These are phyloP conservation scores for Ogataea wickerhamii DNA, from an alignment of 805 yeast genomes.

Conservation along the genomic window DNA sequence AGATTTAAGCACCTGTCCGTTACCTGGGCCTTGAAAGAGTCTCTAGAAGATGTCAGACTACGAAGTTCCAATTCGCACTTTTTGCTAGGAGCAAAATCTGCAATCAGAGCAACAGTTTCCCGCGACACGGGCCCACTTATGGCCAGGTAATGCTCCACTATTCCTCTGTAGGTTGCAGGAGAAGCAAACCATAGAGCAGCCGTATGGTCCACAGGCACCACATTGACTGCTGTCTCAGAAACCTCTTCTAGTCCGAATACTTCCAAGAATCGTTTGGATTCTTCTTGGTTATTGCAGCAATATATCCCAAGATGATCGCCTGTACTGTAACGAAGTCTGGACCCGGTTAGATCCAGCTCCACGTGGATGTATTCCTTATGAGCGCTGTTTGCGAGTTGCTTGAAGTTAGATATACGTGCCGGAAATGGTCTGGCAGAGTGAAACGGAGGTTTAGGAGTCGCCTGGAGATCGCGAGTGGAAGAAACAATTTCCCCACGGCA, in stretches of 20 bases:
- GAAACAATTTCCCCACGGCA: slow-evolving; percentile 27
- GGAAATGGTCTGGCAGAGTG: slow-evolving; percentile 52
- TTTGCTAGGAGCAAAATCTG: slow-evolving; percentile 69
- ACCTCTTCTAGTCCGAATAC: slow-evolving; percentile 55
- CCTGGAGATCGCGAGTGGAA: slow-evolving; percentile 13
- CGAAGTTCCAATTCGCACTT: slow-evolving; percentile 45
- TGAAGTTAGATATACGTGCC: slow-evolving; percentile 52
- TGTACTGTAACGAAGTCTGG: slow-evolving; percentile 74
- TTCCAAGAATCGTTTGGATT: slow-evolving; percentile 56
- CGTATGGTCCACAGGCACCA: slow-evolving; percentile 64
- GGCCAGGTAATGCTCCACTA: slow-evolving; percentile 75
- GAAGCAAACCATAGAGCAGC: slow-evolving; percentile 54
- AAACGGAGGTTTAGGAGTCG: slow-evolving; percentile 21
- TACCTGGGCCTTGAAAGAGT: slow-evolving; percentile 56
- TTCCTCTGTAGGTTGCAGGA: slow-evolving; percentile 76
- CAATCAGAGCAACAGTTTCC: slow-evolving; percentile 64
- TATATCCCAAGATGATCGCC: slow-evolving; percentile 94
- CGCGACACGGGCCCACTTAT: slow-evolving; percentile 85
- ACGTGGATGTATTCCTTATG: slow-evolving; percentile 73
- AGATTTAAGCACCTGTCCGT: slow-evolving; percentile 55
- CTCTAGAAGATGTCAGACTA: slow-evolving; percentile 59
- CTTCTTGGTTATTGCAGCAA: slow-evolving; percentile 74
- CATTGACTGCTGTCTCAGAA: slow-evolving; percentile 48
- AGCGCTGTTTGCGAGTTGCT: slow-evolving; percentile 49
- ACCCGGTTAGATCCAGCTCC: slow-evolving; percentile 67